phyloP scores from a whole-genome alignment of 768 basidiomycete genomes.

The Tubosaeta brunneosetosa region DNA sequence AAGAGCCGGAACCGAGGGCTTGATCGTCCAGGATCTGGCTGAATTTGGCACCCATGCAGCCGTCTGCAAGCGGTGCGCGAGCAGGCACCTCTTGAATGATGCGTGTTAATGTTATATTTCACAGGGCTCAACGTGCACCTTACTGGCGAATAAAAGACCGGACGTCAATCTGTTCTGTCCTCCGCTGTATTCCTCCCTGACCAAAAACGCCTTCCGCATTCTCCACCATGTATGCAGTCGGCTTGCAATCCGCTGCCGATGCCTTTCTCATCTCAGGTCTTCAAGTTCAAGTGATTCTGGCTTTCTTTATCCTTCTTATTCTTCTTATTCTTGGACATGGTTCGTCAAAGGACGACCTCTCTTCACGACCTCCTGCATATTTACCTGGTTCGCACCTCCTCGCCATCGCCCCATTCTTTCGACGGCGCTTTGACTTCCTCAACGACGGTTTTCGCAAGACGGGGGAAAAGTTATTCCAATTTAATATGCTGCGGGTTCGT shows the following conservation, averaged over 20 bases:
- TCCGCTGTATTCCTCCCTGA: constrained; percentile 23
- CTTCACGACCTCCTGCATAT: constrained; percentile 40
- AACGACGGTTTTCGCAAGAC: constrained; percentile 67
- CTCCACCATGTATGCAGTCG: constrained; percentile 39
- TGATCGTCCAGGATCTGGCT: constrained; percentile 20
- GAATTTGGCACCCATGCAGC: constrained; percentile 9
- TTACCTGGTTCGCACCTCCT: constrained; percentile 57
- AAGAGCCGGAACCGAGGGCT: constrained; percentile 27
- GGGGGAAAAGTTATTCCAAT: constrained; percentile 63
- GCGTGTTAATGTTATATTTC: constrained; percentile 26
- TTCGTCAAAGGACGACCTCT: constrained; percentile 43
- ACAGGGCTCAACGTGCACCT: constrained; percentile 23
- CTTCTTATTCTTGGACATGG: constrained; percentile 35
- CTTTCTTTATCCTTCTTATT: constrained; percentile 33
- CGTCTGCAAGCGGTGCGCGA: constrained; percentile 10
- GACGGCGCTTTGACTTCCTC: constrained; percentile 64
- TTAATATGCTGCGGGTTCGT: constrained; percentile 63
- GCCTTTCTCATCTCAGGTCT: constrained; percentile 33
- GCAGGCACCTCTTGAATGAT: constrained; percentile 20
- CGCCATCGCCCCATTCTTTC: constrained; percentile 65
- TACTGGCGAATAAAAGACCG: constrained; percentile 22
- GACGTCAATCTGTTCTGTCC: constrained; percentile 19
- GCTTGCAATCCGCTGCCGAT: constrained; percentile 36
- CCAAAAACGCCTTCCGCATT: constrained; percentile 24
- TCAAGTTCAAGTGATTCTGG: constrained; percentile 31